Evolutionary conservation across 2,329 filamentous ascomycete genomes (phyloP), one percentile per base, ranked within the genome.

Genomic region (Pseudogymnoascus sp.): DNA sequence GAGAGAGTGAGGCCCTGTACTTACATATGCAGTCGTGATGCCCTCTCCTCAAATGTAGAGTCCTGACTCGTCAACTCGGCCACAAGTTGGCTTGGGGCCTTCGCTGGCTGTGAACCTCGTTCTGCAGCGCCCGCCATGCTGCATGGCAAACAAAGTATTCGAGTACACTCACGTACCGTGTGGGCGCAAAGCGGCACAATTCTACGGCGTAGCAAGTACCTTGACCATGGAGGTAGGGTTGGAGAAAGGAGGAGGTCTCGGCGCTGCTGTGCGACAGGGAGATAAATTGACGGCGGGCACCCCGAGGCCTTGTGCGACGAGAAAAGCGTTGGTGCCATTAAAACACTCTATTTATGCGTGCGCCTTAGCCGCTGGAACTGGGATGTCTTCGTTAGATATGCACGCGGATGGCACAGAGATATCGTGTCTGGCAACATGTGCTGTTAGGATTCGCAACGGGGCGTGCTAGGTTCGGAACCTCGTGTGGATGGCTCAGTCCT

Each of bases 221-320:
- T 55, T 55, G 49, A 28, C 49, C 4, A 49, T 55, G 49, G n/a
- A 55, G 28, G 28, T 33, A 33, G 25, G 25, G 49, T 55, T 55
- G 49, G 49, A 33, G 49, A 55, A 55, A 55, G 14, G 49, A 33
- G 28, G 19, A 22, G n/a, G 49, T 22, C 49, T 55, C 28, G 49
- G 49, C n/a, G 25, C n/a, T 55, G 49, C 28, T 33, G 49, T 55
- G 49, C 49, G 16, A 55, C 49, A 55, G n/a, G 49, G 49, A 55
- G 5, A 35, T 55, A 55, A 19, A 55, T 55, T 35, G 49, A 55
- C 49, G 28, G 49, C 49, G 49, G 49, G 7, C 49, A 55, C 49
- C 28, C 49, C 28, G 49, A 33, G 49, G 16, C 16, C 28, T 55
- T 33, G 49, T 55, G 49, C n/a, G 28, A 55, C 49, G 16, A 55